These are phyloP conservation scores for Citrus cavaleriei DNA, from an alignment of 345 rosid genomes.

Conservation along the genomic window DNA sequence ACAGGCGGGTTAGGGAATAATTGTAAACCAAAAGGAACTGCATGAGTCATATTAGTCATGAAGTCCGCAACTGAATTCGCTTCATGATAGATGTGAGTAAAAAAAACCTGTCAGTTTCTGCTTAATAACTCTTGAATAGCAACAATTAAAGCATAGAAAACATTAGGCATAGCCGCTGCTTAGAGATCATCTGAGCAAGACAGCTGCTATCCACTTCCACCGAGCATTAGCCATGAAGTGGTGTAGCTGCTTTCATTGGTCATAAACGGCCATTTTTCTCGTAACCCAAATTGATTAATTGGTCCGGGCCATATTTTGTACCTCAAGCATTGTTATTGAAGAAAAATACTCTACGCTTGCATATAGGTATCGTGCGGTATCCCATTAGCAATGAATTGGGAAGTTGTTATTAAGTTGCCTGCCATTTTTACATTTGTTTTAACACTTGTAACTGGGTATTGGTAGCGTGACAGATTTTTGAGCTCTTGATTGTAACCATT, in stretches of 20 bases:
- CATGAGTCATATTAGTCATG: rapidly evolving
- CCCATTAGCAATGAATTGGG: not conserved
- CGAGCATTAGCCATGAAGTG: not conserved
- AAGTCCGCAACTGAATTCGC: rapidly evolving
- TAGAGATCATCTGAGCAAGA: too few relatives aligned
- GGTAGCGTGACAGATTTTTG: too few relatives aligned
- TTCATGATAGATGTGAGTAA: too few relatives aligned
- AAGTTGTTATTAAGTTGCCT: not conserved
- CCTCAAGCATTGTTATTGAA: not conserved
- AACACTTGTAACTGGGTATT: too few relatives aligned
- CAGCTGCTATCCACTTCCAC: too few relatives aligned
- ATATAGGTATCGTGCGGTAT: not conserved
- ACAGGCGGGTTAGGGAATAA: rapidly evolving
- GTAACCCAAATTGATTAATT: not conserved
- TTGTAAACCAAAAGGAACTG: too few relatives aligned
- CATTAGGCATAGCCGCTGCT: too few relatives aligned
- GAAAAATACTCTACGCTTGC: not conserved
- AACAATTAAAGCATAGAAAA: too few relatives aligned
- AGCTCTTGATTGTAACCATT: too few relatives aligned
- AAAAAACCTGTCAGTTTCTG: rapidly evolving
- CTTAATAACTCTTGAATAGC: too few relatives aligned
- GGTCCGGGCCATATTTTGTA: not conserved
- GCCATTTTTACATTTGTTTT: too few relatives aligned
- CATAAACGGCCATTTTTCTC: not conserved
- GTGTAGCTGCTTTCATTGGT: not conserved